Evolutionary conservation across 2,329 filamentous ascomycete species (phyloP), one percentile per base, ranked within the genome.

Genomic region (Aspergillus transmontanensis): DNA sequence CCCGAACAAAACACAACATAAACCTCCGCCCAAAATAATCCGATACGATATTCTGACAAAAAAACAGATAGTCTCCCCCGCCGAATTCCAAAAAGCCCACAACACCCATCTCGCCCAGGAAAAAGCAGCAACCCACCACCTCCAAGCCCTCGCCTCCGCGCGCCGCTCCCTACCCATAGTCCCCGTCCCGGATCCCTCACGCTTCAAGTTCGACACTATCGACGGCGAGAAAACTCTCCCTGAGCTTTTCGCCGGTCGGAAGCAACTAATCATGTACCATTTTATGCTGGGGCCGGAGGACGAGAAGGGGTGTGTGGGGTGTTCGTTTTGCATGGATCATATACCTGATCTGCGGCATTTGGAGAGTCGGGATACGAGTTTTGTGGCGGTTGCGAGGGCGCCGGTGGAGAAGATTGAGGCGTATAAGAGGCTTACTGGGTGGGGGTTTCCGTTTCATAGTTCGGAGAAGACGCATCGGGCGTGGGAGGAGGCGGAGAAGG

Each of bases 211-310:
- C 0, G 71, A 75, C 16, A 65, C 63, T 0, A 59, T 68, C 4
- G 68, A 71, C 43, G 69, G 69, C 23, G 59, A 61, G 21, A 67
- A 70, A 34, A 69, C 54, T 19, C 68, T 74, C 14, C 34, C 50
- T 2, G 70, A 74, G 39, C 69, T 73, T 21, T 74, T 75, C 65
- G 65, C 65, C 39, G 69, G 69, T 30, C 72, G 69, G 36, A 61
- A 68, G 10, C 72, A 74, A 48, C 67, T 75, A 9, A 72, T 73
- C 51, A 63, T 83, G 41, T 82, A 82, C 66, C 80, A 83, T 69
- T 83, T 82, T 73, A 83, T 83, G 81, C 80, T 82, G 60, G 69
- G 65, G 0, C 78, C 79, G 1, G 65, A 71, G 3, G 68, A 74
- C 1, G 71, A 75, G 6, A 61, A 67, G 6, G 80, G 74, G 30